These are phyloP conservation scores for Astragalus membranaceus DNA, from an alignment of 306 rosid species.

Conservation along the genomic window DNA sequence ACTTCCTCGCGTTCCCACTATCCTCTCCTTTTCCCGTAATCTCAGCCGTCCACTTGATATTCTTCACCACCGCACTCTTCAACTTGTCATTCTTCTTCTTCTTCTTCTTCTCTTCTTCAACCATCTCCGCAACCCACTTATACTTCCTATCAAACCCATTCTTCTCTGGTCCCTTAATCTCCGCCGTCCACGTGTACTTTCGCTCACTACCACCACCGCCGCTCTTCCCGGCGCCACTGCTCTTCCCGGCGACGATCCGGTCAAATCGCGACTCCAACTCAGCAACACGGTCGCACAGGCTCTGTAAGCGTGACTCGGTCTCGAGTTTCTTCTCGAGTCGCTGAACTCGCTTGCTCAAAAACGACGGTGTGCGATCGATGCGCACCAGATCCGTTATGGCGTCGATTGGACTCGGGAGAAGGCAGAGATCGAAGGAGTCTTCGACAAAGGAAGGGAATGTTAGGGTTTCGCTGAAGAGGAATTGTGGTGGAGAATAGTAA, in stretches of 20 bases:
- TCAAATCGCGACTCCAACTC: constrained; percentile 71
- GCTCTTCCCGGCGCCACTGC: constrained; percentile 17
- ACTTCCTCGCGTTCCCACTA: constrained; percentile 44
- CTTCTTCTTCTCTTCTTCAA: constrained; percentile 42
- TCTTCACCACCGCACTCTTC: constrained; percentile 37
- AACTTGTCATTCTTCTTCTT: constrained; percentile 29
- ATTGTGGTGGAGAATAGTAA: constrained; percentile 9
- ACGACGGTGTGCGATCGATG: constrained; percentile 32
- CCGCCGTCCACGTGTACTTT: constrained; percentile 84
- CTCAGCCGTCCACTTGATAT: constrained; percentile 78
- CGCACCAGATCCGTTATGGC: constrained; percentile 48
- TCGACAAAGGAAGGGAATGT: constrained; percentile 47
- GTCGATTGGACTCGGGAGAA: constrained; percentile 31
- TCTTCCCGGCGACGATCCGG: constrained; percentile 32
- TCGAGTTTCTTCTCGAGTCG: constrained; percentile 39
- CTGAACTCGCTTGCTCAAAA: constrained; percentile 33
- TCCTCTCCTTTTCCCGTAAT: constrained; percentile 57
- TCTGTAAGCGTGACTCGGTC: constrained; percentile 36
- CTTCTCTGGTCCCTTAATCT: constrained; percentile 53
- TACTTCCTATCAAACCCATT: constrained; percentile 65
- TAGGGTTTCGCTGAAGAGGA: constrained; percentile 32
- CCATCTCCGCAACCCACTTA: constrained; percentile 64
- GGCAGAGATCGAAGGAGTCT: constrained; percentile 31
- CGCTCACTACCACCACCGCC: constrained; percentile 29
- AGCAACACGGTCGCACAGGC: constrained; percentile 52